Base-by-base conservation (phyloP, 768 basidiomycete species). In the Hygrocybe punicea region DNA sequence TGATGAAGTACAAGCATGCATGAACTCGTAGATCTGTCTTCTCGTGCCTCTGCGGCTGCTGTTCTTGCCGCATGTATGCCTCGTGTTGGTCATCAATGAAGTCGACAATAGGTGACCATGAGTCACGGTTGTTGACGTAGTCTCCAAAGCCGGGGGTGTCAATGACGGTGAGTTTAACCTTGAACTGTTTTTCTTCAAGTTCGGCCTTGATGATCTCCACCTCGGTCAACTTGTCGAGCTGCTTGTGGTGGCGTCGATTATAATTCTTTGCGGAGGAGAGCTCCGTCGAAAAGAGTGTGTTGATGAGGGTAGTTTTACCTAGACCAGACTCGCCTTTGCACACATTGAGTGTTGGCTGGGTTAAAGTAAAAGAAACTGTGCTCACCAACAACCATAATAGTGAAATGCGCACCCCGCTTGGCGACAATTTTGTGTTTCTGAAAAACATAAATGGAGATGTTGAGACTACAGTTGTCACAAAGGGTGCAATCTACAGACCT, bases 111-210 rank as follows among this genome's bases (percentile, higher is more conserved):
- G 97, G 97, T 25, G 84, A 82, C 97, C 97, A 99, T 17, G 93
- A 95, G 73, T 98, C 97, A 56, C 93, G 85, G 84, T 99, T 99
- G 91, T 99, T 99, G 77, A 99, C 96, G 68, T 98, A 98, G 88
- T 99, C 97, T 36, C 97, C 97, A 61, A 98, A 99, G 25, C 97
- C 97, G 54, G 97, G 97, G 10, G 96, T 98, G 74, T 99, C 97
- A 62, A 99, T 96, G 70, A 98, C 97, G 16, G 91, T 95, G 62
- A 99, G 85, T 81, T 98, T 98, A 81, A 98, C 95, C 75, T 94
- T 96, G 86, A 98, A 98, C 70, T 93, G 90, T 71, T 95, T 93
- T 75, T 98, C 97, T 76, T 98, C 97, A 21, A 99, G 85, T 77
- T 98, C 96, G 13, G 96, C 97, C 80, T 99, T 99, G 81, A 98